Evolutionary conservation across 108 stramenopile species (phyloP).

Genomic region (Epithemia pelagica): DNA sequence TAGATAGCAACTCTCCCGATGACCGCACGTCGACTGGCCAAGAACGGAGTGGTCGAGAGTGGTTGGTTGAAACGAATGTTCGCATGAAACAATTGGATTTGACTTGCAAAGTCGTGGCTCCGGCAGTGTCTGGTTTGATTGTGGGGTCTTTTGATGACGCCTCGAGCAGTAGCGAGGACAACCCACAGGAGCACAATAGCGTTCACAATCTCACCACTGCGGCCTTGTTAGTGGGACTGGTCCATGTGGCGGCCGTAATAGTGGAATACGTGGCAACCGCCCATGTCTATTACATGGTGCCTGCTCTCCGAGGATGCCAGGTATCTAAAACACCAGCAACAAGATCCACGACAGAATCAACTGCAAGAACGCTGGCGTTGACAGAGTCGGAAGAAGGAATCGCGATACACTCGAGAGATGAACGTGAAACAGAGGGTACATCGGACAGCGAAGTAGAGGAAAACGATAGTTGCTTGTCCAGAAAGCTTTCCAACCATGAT

Average conservation of each 20-base stretch:
- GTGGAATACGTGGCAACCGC: conserved; percentile 44
- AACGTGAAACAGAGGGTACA: too few species aligned
- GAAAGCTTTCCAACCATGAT: too few species aligned
- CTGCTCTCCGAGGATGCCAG: not conserved
- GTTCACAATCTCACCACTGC: conserved; percentile 20
- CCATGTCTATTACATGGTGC: conserved; percentile 25
- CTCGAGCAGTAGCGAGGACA: not conserved
- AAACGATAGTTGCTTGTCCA: not conserved
- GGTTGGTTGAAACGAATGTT: conserved; percentile 53
- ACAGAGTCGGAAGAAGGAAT: not conserved
- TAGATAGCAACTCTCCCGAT: not conserved
- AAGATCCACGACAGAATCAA: not conserved
- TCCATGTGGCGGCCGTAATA: conserved; percentile 38
- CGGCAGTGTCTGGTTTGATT: conserved; percentile 37
- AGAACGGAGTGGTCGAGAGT: conserved; percentile 1
- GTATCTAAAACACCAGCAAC: not conserved
- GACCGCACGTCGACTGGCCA: not conserved
- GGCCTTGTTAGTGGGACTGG: conserved; percentile 34
- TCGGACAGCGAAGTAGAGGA: not conserved
- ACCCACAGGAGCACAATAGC: too few species aligned
- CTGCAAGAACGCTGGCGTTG: not conserved
- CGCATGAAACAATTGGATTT: conserved; percentile 60
- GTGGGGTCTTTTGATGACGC: conserved; percentile 15
- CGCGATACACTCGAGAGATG: not conserved
- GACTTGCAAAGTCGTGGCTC: conserved; percentile 44